These are phyloP conservation scores for Xanthoconium purpureum DNA, from an alignment of 768 basidiomycete genomes.

Conservation along the genomic window DNA sequence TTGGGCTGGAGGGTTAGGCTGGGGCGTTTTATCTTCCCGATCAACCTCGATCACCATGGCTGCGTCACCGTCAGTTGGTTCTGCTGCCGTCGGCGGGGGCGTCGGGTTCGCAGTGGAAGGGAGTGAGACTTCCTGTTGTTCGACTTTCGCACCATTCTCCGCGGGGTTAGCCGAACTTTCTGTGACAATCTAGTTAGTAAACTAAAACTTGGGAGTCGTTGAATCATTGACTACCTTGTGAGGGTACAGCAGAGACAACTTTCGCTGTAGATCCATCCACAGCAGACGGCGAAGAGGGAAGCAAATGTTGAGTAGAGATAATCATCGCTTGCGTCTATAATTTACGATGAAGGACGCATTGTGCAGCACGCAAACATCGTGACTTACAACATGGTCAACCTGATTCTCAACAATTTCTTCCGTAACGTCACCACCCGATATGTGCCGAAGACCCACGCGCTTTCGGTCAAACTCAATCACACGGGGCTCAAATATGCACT, in stretches of 20 bases:
- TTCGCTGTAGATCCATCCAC: constrained; percentile 26
- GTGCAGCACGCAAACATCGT: background rate
- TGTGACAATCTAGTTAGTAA: constrained; percentile 4
- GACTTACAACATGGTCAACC: constrained; percentile 50
- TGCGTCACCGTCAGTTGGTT: constrained; percentile 26
- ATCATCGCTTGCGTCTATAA: constrained; percentile 85
- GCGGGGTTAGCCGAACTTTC: constrained; percentile 21
- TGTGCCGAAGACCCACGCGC: constrained; percentile 45
- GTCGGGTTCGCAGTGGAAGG: constrained; percentile 33
- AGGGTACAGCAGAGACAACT: constrained; percentile 20
- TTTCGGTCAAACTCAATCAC: constrained; percentile 88
- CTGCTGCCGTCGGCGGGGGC: constrained; percentile 24
- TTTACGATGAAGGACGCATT: constrained; percentile 1
- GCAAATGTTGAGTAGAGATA: constrained; percentile 82
- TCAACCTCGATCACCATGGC: constrained; percentile 50
- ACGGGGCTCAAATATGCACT: constrained; percentile 93
- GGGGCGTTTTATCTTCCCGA: constrained; percentile 35
- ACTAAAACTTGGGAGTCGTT: background rate
- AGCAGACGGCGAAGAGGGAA: constrained; percentile 39
- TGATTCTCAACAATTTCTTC: constrained; percentile 70
- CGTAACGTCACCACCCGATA: constrained; percentile 59
- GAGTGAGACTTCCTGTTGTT: constrained; percentile 35
- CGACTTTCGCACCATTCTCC: constrained; percentile 30
- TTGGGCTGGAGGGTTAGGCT: constrained; percentile 27
- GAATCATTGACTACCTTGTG: constrained; percentile 25